Base-by-base conservation (phyloP, 1,284 basidiomycete genomes). In the Fomitopsis pinicola region DNA sequence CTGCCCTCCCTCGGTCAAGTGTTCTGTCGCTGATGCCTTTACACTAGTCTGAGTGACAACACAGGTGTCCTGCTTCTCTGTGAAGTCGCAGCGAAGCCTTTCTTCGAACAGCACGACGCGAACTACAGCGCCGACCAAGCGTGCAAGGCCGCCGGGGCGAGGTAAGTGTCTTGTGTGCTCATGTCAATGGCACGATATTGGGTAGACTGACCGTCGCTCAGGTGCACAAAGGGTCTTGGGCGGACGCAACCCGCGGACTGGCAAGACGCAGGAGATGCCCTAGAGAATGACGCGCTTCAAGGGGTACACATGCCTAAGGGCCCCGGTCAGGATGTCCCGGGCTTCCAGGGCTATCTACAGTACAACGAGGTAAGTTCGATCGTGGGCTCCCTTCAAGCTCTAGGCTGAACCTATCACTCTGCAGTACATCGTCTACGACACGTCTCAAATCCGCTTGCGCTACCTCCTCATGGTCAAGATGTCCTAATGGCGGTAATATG, bases 291-390 rank as follows among this genome's bases (percentile, higher is more conserved):
- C 7, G 82, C 78, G 30, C 75, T 87, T 46, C 70, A 75, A 52
- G 85, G 85, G 1, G 82, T 81, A 59, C 72, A 80, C 53, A 87
- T 87, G 85, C 85, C 85, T 19, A 80, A 82, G 62, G 84, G 83
- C 4, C 75, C 74, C 9, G 75, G 77, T 4, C 63, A 76, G 59
- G 71, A 77, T 55, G 70, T 79, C n/a, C 64, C 65, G 30, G 66
- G 68, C 12, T 63, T 68, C 5, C 67, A 67, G 38, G 71, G 66
- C 3, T 75, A 71, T 58, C 69, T 85, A 42, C 76, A 80, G 65
- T 84, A 85, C 70, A 84, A 85, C 63, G 83, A 85, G 76, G 83
- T 84, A 28, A 42, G 77, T 64, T 36, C 19, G 14, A 50, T 40
- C 14, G 19, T 7, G 14, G 12, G 26, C 59, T 17, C 50, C 9